Percentiles rank a stretch among this genome's conserved stretches.
Evolutionary conservation across 2,329 filamentous ascomycete species (phyloP).

Genomic region (Colletotrichum tropicale): DNA sequence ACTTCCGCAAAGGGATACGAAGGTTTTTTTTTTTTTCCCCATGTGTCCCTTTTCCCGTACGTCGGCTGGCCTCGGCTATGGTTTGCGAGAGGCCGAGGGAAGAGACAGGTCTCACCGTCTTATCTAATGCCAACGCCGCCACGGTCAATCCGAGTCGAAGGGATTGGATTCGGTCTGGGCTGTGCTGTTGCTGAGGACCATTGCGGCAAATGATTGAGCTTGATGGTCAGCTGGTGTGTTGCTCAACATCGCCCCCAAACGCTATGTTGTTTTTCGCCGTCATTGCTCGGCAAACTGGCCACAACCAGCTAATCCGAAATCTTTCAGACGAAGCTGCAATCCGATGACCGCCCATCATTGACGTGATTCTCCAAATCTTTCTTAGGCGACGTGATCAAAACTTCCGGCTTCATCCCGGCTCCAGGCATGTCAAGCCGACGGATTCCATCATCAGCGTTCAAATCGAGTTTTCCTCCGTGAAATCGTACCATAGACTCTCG

Average conservation of each 20-base stretch:
- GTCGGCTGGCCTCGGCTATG: background rate
- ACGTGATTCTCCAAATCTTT: background rate
- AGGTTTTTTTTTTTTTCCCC: background rate
- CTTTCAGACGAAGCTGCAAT: background rate
- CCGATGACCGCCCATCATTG: background rate
- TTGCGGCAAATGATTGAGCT: background rate
- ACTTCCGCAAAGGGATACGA: background rate
- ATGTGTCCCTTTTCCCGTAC: background rate
- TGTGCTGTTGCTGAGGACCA: background rate
- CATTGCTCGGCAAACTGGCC: background rate
- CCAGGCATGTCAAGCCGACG: background rate
- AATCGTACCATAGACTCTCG: background rate
- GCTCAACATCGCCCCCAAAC: background rate
- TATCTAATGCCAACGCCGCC: background rate
- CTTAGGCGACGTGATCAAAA: background rate
- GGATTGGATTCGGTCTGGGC: background rate
- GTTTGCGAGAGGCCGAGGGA: background rate
- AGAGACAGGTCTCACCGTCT: background rate
- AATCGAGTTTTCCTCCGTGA: background rate
- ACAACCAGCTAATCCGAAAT: background rate
- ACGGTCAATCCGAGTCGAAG: background rate
- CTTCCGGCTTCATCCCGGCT: background rate
- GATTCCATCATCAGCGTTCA: background rate
- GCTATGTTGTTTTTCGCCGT: background rate
- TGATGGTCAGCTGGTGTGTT: background rate